A percentile compares a stretch with the other conserved stretches of the same genome.
phyloP scores from a whole-genome alignment of 108 stramenopile species.

The Skeletonema grethae region DNA sequence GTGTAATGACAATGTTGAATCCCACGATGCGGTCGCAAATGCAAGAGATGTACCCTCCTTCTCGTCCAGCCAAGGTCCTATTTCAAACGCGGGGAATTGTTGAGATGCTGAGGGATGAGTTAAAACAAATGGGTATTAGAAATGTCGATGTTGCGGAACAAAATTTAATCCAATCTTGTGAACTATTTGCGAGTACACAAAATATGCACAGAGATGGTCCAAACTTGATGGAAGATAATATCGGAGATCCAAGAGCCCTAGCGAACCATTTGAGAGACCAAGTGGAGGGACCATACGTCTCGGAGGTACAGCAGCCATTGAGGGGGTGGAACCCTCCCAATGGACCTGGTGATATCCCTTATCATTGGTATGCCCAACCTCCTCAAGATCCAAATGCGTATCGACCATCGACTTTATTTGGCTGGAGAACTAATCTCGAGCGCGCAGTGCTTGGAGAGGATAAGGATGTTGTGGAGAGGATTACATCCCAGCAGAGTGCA shows the following conservation, averaged over 20 bases:
- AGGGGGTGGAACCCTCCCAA: not conserved
- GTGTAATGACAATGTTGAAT: not conserved
- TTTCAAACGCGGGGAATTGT: not conserved
- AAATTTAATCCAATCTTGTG: not conserved
- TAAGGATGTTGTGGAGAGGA: not conserved
- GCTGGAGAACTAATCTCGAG: not conserved
- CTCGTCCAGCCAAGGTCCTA: not conserved
- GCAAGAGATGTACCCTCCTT: not conserved
- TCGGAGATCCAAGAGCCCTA: not conserved
- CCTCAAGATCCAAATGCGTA: not conserved
- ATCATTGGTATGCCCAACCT: not conserved
- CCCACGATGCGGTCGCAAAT: not conserved
- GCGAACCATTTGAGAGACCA: not conserved
- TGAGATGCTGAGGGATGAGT: not conserved
- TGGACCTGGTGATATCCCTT: not conserved
- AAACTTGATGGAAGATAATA: not conserved
- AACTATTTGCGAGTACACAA: not conserved
- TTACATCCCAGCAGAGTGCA: not conserved
- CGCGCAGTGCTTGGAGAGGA: not conserved
- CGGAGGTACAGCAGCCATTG: not conserved
- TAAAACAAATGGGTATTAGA: not conserved
- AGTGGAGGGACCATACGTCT: not conserved
- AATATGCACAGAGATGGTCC: not conserved
- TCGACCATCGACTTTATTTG: not conserved
- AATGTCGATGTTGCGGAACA: not conserved